phyloP scores from a whole-genome alignment of 1,284 basidiomycete species.

The Polyporus tsugae region DNA sequence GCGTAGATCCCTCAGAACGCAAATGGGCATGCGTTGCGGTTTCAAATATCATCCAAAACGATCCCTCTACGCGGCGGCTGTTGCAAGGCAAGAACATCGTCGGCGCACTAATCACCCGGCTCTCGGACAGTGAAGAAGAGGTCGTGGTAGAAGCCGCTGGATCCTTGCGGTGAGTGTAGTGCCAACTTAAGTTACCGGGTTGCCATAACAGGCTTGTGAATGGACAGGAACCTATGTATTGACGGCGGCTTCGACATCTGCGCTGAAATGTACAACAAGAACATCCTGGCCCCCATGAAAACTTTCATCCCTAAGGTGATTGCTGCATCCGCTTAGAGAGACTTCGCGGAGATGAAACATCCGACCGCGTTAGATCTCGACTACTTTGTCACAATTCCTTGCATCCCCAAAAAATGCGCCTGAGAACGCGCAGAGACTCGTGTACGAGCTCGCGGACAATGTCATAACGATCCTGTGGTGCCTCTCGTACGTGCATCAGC shows the following conservation, averaged over 20 bases:
- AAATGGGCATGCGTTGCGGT: constrained; percentile 95
- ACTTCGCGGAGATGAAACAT: neutral
- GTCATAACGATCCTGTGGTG: constrained; percentile 93
- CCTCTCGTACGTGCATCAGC: constrained; percentile 74
- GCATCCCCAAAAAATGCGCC: constrained; percentile 64
- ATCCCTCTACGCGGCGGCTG: constrained; percentile 86
- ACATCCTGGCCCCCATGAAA: constrained; percentile 79
- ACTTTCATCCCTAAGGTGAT: constrained; percentile 79
- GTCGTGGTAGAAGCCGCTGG: constrained; percentile 89
- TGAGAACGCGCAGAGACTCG: constrained; percentile 76
- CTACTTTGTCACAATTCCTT: constrained; percentile 74
- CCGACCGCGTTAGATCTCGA: constrained; percentile 67
- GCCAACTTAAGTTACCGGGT: constrained; percentile 2
- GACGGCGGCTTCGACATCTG: constrained; percentile 95
- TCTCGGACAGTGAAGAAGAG: constrained; percentile 88
- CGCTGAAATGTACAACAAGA: constrained; percentile 97
- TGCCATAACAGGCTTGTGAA: constrained; percentile 5
- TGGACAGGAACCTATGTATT: constrained; percentile 85
- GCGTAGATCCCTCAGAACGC: constrained; percentile 78
- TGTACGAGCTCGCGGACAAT: constrained; percentile 90
- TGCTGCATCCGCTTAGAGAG: constrained; percentile 12
- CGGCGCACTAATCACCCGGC: constrained; percentile 82
- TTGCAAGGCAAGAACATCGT: constrained; percentile 93
- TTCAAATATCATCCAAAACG: constrained; percentile 88
- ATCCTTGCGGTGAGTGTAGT: constrained; percentile 69